These are phyloP conservation scores for Kockovaella imperatae DNA, from an alignment of 768 basidiomycete genomes.

Conservation along the genomic window DNA sequence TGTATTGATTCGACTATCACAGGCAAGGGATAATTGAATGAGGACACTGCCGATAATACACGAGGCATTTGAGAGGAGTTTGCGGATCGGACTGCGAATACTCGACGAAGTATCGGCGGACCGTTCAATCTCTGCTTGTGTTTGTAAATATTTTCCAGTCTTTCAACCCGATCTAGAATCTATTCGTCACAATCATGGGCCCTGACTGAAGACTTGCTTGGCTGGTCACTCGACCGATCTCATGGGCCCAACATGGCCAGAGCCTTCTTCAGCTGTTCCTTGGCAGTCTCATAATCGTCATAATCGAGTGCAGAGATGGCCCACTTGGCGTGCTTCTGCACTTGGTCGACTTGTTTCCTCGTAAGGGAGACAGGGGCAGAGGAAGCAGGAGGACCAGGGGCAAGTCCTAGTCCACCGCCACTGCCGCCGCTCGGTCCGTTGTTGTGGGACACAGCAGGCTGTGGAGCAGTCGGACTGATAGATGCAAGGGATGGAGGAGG, in stretches of 20 bases:
- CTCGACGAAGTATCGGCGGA: too few relatives aligned
- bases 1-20: too few relatives aligned
- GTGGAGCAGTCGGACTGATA: constrained; percentile 8
- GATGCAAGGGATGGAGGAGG: constrained; percentile 25
- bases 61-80: too few relatives aligned
- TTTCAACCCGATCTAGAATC: neutral
- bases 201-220: neutral
- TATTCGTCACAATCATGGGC: neutral
- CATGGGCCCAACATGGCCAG: constrained; percentile 48
- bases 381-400: constrained; percentile 11
- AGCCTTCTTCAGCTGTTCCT: constrained; percentile 70
- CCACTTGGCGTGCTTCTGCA: constrained; percentile 85
- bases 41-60: too few relatives aligned
- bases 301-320: constrained; percentile 94
- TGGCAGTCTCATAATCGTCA: constrained; percentile 81
- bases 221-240: neutral
- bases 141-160: too few relatives aligned
- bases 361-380: constrained; percentile 19
- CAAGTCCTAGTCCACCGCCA: constrained; percentile 3
- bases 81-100: too few relatives aligned
- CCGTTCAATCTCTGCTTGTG: too few relatives aligned
- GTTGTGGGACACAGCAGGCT: neutral
- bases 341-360: constrained; percentile 55
- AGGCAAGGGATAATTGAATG: too few relatives aligned
- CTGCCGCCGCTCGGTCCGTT: neutral